Base-by-base conservation (phyloP, 768 basidiomycete genomes). In the Candolleomyces efflorescens region DNA sequence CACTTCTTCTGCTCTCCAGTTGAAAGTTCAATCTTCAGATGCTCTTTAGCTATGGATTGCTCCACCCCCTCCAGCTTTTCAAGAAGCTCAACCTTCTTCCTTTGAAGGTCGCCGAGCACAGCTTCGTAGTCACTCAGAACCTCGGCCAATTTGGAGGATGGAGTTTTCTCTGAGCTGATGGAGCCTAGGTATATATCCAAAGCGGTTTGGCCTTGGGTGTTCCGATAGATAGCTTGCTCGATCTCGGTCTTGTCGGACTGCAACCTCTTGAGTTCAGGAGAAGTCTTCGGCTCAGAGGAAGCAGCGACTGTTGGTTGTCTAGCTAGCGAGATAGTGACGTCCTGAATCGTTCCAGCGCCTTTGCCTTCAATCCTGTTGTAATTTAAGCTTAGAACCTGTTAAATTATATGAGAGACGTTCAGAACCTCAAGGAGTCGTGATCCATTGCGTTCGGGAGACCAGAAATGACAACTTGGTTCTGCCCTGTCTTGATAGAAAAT, bases 311-410 rank as follows among this genome's bases (percentile, higher is more conserved):
- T 51, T 15, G 64, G 58, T 12, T 44, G 59, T 13, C 65, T 58
- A 26, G 59, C 56, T 0, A 17, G 26, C 7, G 68, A 70, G 24
- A 76, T 60, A 9, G 70, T 69, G 5, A 79, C 78, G 58, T 79
- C 78, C 52, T 79, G 79, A 50, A 80, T 78, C 0, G 75, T 75
- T 1, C 75, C 79, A 10, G 67, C 62, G 23, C 78, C 77, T 18
- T 69, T 66, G 7, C 78, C 77, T 63, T 79, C 75, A 6, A 79
- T 76, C 52, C 78, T 80, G 24, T 45, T 46, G 50, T 50, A 23
- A 24, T 23, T 57, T 46, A 46, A 23, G 38, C 3, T 24, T 23
- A 22, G 23, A n/a, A n/a, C n/a, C 0, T 12, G 11, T 3, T 7
- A 20, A 46, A 23, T 5, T 41, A 32, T 11, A 32, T 5, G 2